A percentile compares a stretch with the other conserved stretches of the same genome.
Conservation (phyloP, 2,329 filamentous ascomycete genomes). For the Pestalotiopsis sp. region DNA sequence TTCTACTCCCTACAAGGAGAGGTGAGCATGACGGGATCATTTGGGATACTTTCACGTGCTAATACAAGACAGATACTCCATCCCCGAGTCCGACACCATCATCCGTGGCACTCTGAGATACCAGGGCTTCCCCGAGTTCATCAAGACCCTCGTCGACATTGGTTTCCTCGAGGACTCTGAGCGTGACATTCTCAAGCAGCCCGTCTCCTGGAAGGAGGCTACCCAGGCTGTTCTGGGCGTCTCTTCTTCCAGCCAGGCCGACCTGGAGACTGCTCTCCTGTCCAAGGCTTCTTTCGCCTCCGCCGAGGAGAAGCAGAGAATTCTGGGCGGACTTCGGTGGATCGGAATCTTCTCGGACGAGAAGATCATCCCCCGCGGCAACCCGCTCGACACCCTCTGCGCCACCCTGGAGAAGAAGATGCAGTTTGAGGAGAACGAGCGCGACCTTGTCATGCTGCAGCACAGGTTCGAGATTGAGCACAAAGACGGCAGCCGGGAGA, state of each 20-base stretch:
- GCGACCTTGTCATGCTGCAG: slow-evolving; percentile 76
- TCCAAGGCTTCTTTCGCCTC: slow-evolving; percentile 73
- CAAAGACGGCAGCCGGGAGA: slow-evolving; percentile 76
- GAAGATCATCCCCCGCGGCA: slow-evolving; percentile 70
- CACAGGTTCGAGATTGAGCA: slow-evolving; percentile 84
- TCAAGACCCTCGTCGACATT: slow-evolving; percentile 84
- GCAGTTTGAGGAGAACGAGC: slow-evolving; percentile 79
- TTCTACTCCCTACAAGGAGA: slow-evolving; percentile 82
- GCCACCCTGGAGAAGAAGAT: slow-evolving; percentile 88
- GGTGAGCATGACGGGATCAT: slow-evolving; percentile 30
- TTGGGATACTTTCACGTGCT: background rate
- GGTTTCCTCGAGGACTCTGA: slow-evolving; percentile 78
- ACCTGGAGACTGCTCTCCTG: slow-evolving; percentile 71
- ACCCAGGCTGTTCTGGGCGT: slow-evolving; percentile 75
- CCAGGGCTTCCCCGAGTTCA: slow-evolving; percentile 85
- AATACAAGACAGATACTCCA: slow-evolving; percentile 59
- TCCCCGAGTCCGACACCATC: slow-evolving; percentile 86
- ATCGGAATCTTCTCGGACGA: slow-evolving; percentile 67
- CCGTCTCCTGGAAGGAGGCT: slow-evolving; percentile 80
- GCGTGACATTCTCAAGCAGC: slow-evolving; percentile 63
- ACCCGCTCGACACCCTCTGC: slow-evolving; percentile 85
- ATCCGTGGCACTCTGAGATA: slow-evolving; percentile 83
- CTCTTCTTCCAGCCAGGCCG: slow-evolving; percentile 62
- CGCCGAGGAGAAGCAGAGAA: slow-evolving; percentile 68
- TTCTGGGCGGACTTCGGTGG: slow-evolving; percentile 73